A percentile compares a stretch with the other conserved stretches of the same genome.
Conservation (phyloP, 306 rosid species). For the Prunus dulcis region DNA sequence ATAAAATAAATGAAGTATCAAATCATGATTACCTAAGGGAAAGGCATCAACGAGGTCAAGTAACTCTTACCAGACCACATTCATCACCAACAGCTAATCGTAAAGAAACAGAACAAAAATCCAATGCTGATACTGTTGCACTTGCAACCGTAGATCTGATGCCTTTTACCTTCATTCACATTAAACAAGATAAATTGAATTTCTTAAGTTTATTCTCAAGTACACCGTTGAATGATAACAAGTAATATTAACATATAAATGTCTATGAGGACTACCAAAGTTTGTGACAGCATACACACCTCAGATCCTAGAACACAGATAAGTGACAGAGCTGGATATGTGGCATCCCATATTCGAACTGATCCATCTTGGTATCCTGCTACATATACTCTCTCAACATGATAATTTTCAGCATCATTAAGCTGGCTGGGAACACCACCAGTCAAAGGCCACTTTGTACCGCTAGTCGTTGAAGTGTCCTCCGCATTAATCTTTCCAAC, state of each 20-base stretch:
- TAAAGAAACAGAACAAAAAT: slow-evolving; percentile 56
- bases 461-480: slow-evolving; percentile 29
- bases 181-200: slow-evolving; percentile 19
- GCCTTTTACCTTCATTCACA: slow-evolving; percentile 55
- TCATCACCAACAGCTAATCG: slow-evolving; percentile 61
- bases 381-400: slow-evolving; percentile 55
- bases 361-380: slow-evolving; percentile 94
- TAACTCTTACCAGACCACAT: slow-evolving; percentile 63
- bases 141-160: slow-evolving; percentile 34
- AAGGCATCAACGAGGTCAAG: slow-evolving; percentile 8
- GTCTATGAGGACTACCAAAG: slow-evolving; percentile 8
- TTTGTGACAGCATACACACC: slow-evolving; percentile 38
- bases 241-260: slow-evolving; percentile 11
- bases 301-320: slow-evolving; percentile 51
- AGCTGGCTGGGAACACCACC: slow-evolving; percentile 71
- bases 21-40: slow-evolving; percentile 20
- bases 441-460: slow-evolving; percentile 66
- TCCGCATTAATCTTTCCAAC: slow-evolving; percentile 41
- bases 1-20: slow-evolving; percentile 26
- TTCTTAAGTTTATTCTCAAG: slow-evolving; percentile 10
- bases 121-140: slow-evolving; percentile 65
- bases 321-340: slow-evolving; percentile 56
- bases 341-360: slow-evolving; percentile 81
- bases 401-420: slow-evolving; percentile 39
- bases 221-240: slow-evolving; percentile 11